These are phyloP conservation scores for Lignosus rhinocerotis DNA, from an alignment of 1,284 basidiomycete genomes.

Conservation along the genomic window DNA sequence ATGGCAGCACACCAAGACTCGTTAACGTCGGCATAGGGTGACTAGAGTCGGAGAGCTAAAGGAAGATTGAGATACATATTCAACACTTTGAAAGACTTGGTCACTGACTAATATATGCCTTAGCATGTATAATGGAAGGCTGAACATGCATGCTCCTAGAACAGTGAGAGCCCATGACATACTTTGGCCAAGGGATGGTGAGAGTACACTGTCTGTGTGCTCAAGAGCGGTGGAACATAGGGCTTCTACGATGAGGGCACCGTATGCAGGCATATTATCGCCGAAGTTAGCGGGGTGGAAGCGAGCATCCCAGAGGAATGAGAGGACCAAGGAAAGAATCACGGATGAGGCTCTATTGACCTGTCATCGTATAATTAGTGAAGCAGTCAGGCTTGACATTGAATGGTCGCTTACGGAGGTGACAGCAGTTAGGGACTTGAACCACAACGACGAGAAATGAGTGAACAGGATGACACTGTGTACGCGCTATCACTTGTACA, in stretches of 20 bases:
- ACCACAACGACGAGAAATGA: constrained; percentile 67
- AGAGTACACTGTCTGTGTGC: constrained; percentile 57
- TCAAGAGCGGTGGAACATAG: constrained; percentile 60
- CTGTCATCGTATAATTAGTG: constrained; percentile 1
- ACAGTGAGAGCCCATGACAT: constrained; percentile 54
- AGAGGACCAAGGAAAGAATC: constrained; percentile 44
- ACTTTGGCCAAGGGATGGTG: constrained; percentile 54
- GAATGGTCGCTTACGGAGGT: constrained; percentile 43
- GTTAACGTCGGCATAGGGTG: constrained; percentile 48
- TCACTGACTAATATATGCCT: constrained; percentile 55
- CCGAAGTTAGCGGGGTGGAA: constrained; percentile 47
- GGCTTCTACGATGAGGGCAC: constrained; percentile 59
- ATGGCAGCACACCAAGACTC: constrained; percentile 57
- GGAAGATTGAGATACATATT: constrained; percentile 2
- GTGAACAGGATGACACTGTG: constrained; percentile 64
- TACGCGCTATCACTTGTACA: not conserved
- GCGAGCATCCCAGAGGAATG: constrained; percentile 54
- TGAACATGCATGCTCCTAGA: constrained; percentile 62
- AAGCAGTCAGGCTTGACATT: too few relatives aligned
- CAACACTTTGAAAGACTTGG: not conserved
- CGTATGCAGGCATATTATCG: constrained; percentile 59
- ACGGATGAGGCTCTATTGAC: constrained; percentile 43
- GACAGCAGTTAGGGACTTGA: constrained; percentile 50
- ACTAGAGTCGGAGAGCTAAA: constrained; percentile 40
- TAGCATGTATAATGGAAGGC: constrained; percentile 63